phyloP scores from a whole-genome alignment of 192 early-diverging fungal species.

The Cetraspora pellucida region DNA sequence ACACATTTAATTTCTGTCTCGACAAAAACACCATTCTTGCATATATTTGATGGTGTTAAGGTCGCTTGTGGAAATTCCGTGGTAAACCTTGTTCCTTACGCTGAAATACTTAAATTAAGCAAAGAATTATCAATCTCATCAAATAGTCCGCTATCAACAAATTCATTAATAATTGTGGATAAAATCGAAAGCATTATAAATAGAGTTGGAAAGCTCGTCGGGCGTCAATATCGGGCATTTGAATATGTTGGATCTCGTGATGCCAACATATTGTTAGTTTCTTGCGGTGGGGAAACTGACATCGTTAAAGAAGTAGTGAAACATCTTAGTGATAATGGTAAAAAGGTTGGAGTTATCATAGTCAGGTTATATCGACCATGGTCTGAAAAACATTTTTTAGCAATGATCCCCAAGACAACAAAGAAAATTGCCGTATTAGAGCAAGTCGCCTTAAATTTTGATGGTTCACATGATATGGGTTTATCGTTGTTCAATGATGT shows the following conservation, averaged over 20 bases:
- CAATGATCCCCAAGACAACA: constrained; percentile 65
- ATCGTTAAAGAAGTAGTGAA: constrained; percentile 58
- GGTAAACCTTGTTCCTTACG: constrained; percentile 57
- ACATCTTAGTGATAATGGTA: constrained; percentile 28
- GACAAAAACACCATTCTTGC: constrained; percentile 71
- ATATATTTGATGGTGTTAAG: constrained; percentile 76
- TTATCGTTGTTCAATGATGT: constrained; percentile 71
- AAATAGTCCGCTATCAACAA: not conserved
- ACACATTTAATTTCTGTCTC: constrained; percentile 76
- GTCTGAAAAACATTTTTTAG: constrained; percentile 72
- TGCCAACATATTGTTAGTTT: constrained; percentile 80
- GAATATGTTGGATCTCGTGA: constrained; percentile 77
- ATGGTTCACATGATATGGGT: constrained; percentile 29
- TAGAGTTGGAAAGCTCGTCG: constrained; percentile 48
- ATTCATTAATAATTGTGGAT: constrained; percentile 41
- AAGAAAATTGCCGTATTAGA: constrained; percentile 78
- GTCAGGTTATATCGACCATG: constrained; percentile 86
- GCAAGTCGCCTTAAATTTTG: constrained; percentile 45
- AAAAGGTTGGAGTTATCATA: constrained; percentile 69
- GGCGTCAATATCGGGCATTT: constrained; percentile 71
- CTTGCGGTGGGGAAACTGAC: constrained; percentile 65
- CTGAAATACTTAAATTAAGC: constrained; percentile 51
- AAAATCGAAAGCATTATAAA: constrained; percentile 28
- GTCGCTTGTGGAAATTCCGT: constrained; percentile 55
- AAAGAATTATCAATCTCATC: constrained; percentile 36